Conservation (phyloP, 1,139 yeast genomes). For the Geotrichum klebahnii region DNA sequence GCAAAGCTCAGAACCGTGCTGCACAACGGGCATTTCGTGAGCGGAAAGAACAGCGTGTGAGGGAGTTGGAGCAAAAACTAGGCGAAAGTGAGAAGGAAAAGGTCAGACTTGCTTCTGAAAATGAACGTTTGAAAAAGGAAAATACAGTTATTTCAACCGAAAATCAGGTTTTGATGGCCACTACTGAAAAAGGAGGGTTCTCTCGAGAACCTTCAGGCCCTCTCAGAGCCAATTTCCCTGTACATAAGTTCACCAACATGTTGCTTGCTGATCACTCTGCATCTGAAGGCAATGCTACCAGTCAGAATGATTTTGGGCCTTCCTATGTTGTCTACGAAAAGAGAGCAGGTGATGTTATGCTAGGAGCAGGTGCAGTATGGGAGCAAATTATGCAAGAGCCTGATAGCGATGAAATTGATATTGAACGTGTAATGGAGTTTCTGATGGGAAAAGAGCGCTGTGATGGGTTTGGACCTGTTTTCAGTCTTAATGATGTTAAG, state of each 20-base stretch:
- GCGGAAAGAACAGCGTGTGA: slow-evolving; percentile 69
- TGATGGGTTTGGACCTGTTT: slow-evolving; percentile 84
- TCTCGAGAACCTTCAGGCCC: slow-evolving; percentile 17
- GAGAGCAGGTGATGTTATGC: slow-evolving; percentile 40
- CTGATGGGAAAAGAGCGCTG: slow-evolving; percentile 68
- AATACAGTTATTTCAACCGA: slow-evolving; percentile 56
- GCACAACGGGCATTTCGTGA: slow-evolving; percentile 89
- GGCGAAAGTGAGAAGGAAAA: slow-evolving; percentile 59
- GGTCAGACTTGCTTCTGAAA: slow-evolving; percentile 48
- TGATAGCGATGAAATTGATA: slow-evolving; percentile 48
- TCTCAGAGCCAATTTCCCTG: slow-evolving; percentile 27
- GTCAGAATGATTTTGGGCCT: slow-evolving; percentile 18
- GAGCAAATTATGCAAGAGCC: slow-evolving; percentile 52
- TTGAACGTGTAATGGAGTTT: slow-evolving; percentile 52
- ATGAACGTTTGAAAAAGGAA: slow-evolving; percentile 53
- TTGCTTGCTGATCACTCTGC: slow-evolving; percentile 28
- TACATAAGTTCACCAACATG: slow-evolving; percentile 27
- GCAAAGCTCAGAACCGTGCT: slow-evolving; percentile 81
- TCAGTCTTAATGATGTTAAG: slow-evolving; percentile 35
- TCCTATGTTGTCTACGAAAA: slow-evolving; percentile 34
- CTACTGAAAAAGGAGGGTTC: slow-evolving; percentile 10
- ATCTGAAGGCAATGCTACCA: slow-evolving; percentile 10
- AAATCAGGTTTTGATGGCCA: slow-evolving; percentile 50
- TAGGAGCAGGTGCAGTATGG: slow-evolving; percentile 81
- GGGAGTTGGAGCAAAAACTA: slow-evolving; percentile 61